Base-by-base conservation (phyloP, 345 rosid species). In the Eucalyptus cloeziana region DNA sequence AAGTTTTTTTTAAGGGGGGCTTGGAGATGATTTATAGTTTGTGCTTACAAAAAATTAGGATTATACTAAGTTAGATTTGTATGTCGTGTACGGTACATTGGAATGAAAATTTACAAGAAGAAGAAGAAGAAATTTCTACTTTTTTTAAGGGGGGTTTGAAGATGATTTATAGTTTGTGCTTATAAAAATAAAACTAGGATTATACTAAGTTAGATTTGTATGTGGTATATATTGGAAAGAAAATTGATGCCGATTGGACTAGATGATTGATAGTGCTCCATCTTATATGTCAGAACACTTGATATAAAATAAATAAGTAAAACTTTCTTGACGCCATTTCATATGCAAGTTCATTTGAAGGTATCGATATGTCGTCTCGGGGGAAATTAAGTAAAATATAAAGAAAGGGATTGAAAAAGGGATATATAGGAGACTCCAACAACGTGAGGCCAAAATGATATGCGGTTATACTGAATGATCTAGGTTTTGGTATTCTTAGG, bases 321-420 rank as follows among this genome's bases (percentile, higher is more conserved):
- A 62, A n/a, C 5, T 64, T 30, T 30, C 33, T 17, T 19, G 1
- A 64, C 0, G 10, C 4, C 0, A 14, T n/a, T 64, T 13, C 37
- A n/a, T 7, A 4, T 64, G 76, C 37, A 64, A 64, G 33, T 31
- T 64, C 5, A 1, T 13, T 13, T 14, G 76, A 64, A 64, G 1
- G 37, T 30, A 64, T 30, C 8, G 19, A 64, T n/a, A n/a, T 2
- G 3, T 13, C 5, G 0, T 64, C 37, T 30, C 5, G 1, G 1
- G 37, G 37, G 37, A 64, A 64, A 64, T n/a, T 7, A n/a, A 30
- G 71, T 15, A 30, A 7, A 62, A 7, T 13, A 62, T 13, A 62
- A 60, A 30, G 10, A 62, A 62, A 62, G 37, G 9, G 37, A 62
- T 30, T n/a, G 71, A 37, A n/a, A 2, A 30, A n/a, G 3, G 37